A percentile compares a stretch with the other conserved stretches of the same genome.
Conservation (phyloP, 305 asterid species). For the Solanum hybrid region DNA sequence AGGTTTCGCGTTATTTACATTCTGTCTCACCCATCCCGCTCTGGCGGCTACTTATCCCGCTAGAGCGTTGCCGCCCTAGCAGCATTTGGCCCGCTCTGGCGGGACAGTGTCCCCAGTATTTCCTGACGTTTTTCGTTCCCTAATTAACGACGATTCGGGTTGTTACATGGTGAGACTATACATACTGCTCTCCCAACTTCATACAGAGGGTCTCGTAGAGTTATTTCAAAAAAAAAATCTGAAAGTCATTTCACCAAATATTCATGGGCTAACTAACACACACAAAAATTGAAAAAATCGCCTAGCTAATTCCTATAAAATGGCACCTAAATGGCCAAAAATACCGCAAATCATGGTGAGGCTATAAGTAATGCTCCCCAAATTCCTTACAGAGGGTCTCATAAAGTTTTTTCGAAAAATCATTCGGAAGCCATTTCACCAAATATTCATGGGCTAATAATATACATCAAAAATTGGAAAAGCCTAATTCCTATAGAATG, state of each 20-base stretch:
- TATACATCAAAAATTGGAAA: no score
- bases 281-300: neutral
- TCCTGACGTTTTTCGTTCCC: no score
- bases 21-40: no score
- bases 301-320: no score
- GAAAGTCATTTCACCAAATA: neutral
- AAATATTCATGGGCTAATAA: neutral
- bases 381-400: neutral
- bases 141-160: no score
- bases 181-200: neutral
- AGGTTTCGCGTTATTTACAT: no score
- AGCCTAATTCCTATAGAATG: neutral
- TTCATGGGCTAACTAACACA: neutral
- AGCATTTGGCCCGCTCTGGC: no score
- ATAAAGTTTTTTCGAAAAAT: no score
- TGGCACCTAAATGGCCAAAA: no score
- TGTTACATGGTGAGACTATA: neutral
- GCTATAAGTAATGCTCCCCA: neutral
- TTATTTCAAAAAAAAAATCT: neutral
- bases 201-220: neutral
- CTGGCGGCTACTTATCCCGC: no score
- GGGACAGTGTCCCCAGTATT: no score
- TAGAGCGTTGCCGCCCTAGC: no score
- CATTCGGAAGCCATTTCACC: neutral
- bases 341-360: neutral